These are phyloP conservation scores for Xylaria multiplex DNA, from an alignment of 2,329 filamentous ascomycete genomes.

Conservation along the genomic window DNA sequence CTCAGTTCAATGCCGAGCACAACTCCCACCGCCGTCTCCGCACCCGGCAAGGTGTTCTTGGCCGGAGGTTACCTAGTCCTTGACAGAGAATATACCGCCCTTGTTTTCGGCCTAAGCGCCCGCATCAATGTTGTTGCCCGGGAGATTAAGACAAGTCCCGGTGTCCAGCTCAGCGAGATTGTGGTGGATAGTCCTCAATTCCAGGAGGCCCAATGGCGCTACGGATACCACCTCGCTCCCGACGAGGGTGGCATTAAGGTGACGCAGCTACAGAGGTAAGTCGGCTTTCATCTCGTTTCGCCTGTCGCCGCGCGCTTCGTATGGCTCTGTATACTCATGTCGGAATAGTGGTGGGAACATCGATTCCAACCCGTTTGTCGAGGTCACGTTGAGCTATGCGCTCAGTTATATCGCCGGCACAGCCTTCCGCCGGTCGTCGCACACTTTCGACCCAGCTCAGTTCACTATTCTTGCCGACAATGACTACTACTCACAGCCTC, in stretches of 20 bases:
- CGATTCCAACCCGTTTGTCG: conserved; percentile 82
- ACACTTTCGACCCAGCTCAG: conserved; percentile 72
- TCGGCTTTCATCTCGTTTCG: conserved; percentile 11
- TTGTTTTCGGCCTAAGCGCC: conserved; percentile 74
- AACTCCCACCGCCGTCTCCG: conserved; percentile 73
- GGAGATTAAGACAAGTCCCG: conserved; percentile 67
- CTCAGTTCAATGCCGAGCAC: conserved; percentile 41
- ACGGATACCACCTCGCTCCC: conserved; percentile 77
- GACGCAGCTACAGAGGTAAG: conserved; percentile 81
- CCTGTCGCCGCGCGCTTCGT: neutral
- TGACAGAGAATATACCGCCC: conserved; percentile 83
- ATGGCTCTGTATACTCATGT: conserved; percentile 12
- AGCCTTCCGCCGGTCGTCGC: conserved; percentile 51
- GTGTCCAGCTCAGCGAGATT: conserved; percentile 75
- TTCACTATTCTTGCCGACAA: conserved; percentile 94
- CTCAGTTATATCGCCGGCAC: conserved; percentile 78
- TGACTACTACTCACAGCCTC: conserved; percentile 89
- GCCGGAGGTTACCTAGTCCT: conserved; percentile 96
- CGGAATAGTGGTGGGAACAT: conserved; percentile 56
- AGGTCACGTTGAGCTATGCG: conserved; percentile 87
- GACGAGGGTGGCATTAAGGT: conserved; percentile 82
- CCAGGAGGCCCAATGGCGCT: conserved; percentile 84
- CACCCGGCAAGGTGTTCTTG: conserved; percentile 94
- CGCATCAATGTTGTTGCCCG: conserved; percentile 72
- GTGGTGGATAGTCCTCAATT: conserved; percentile 94